Evolutionary conservation across 2,329 filamentous ascomycete genomes (phyloP).

Genomic region (Fusarium irregulare): DNA sequence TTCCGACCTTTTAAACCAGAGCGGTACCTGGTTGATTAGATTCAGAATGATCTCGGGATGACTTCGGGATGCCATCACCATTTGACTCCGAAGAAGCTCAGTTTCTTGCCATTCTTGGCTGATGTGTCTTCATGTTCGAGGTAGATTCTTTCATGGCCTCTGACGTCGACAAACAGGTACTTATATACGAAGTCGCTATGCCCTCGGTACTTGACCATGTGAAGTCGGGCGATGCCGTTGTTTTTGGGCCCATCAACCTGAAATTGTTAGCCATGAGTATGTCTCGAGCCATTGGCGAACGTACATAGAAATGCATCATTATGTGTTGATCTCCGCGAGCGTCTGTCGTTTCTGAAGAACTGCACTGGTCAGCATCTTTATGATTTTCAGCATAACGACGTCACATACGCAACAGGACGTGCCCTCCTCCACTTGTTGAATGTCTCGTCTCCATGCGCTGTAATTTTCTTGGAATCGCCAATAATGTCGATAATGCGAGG

Average conservation of each 20-base stretch:
- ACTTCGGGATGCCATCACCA: constrained; percentile 54
- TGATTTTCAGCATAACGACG: background rate
- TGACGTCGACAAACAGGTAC: constrained; percentile 83
- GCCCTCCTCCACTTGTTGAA: constrained; percentile 82
- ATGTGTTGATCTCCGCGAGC: constrained; percentile 81
- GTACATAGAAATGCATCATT: constrained; percentile 84
- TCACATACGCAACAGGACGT: constrained; percentile 67
- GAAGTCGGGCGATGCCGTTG: constrained; percentile 78
- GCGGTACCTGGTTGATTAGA: background rate
- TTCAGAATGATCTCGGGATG: background rate
- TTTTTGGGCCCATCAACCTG: constrained; percentile 82
- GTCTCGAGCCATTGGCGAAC: constrained; percentile 40
- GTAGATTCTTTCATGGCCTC: constrained; percentile 73
- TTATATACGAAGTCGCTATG: constrained; percentile 80
- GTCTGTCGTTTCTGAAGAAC: constrained; percentile 76
- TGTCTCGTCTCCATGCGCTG: constrained; percentile 83
- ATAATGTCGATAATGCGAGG: constrained; percentile 77
- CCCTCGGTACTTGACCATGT: constrained; percentile 77
- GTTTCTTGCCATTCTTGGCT: constrained; percentile 54
- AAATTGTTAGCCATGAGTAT: constrained; percentile 4
- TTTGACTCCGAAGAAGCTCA: constrained; percentile 71
- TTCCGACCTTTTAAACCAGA: background rate
- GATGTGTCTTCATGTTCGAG: constrained; percentile 69
- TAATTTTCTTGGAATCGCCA: constrained; percentile 79
- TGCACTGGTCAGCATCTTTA: constrained; percentile 52